Conservation (phyloP, 2,329 filamentous ascomycete species). For the Cylindrodendrum hubeiense region DNA sequence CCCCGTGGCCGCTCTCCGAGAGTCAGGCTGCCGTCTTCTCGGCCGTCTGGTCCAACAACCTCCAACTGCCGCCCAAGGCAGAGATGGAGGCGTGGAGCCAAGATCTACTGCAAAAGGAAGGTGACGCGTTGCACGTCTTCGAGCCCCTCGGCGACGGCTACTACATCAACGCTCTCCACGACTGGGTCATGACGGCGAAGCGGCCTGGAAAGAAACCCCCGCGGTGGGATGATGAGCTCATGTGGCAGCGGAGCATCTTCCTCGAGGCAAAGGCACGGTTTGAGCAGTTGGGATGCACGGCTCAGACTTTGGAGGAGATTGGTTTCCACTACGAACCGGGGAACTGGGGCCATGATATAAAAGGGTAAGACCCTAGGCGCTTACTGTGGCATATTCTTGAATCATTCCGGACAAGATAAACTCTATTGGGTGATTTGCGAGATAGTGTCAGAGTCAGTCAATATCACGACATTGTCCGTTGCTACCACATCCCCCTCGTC, state of each 20-base stretch:
- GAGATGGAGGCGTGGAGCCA: conserved; percentile 81
- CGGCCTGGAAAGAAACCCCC: conserved; percentile 75
- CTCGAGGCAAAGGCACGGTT: conserved; percentile 80
- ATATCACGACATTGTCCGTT: conserved; percentile 24
- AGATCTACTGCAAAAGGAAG: conserved; percentile 64
- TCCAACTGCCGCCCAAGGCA: conserved; percentile 70
- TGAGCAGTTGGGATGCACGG: conserved; percentile 71
- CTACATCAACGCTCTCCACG: conserved; percentile 77
- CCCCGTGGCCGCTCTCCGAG: conserved; percentile 88
- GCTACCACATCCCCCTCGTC: not conserved
- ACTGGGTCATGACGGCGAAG: conserved; percentile 67
- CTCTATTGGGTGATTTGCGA: conserved; percentile 2
- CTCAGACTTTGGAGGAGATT: conserved; percentile 77
- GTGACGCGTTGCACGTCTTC: conserved; percentile 48
- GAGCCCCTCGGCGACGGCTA: conserved; percentile 64
- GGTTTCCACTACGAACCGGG: conserved; percentile 70
- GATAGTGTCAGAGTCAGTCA: conserved; percentile 3
- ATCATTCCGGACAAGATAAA: conserved; percentile 3
- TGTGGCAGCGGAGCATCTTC: conserved; percentile 79
- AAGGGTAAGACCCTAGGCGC: conserved; percentile 3
- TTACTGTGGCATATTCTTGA: not conserved
- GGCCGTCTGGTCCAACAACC: conserved; percentile 79
- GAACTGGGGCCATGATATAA: conserved; percentile 10
- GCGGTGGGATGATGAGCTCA: conserved; percentile 76
- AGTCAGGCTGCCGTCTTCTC: conserved; percentile 83